Evolutionary conservation across 805 yeast genomes (phyloP), one percentile per base, ranked within the genome.

Genomic region (Pichia nanzhaoensis): DNA sequence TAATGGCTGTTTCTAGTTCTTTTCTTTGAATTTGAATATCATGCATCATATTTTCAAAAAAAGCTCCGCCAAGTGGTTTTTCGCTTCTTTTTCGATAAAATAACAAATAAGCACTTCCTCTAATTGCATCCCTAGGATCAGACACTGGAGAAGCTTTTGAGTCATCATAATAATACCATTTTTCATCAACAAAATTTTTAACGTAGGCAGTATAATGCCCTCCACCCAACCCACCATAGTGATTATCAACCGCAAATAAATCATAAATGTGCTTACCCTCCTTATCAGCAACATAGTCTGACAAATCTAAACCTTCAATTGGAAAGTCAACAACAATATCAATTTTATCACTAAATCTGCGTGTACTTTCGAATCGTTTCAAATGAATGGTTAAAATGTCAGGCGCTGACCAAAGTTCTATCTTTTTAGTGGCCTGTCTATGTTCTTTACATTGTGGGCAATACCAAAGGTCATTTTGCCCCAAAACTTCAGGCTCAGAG

Each of bases 141-240:
- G 80, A 71, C 16, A 51, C 54, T 17, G 68, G 68, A 0, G 78
- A 64, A 1, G 89, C 96, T 28, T 83, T 65, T 2, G 95, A 80
- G 60, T 91, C 99, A 59, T 91, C 90, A 61, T 74, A 91, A 59
- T 89, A 84, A 59, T 89, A 88, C 98, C 98, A 93, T 47, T 78
- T 71, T 18, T 67, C 67, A 56, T 86, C 95, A 36, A 78, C 70
- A 61, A 78, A 82, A 57, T 90, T 90, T 60, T 82, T 84, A 0
- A 77, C 96, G 56, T 80, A 83, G 0, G 98, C 85, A 1, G 99
- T 93, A 63, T 93, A 91, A 67, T 93, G 98, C 2, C 99, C 98
- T 4, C 98, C 98, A 0, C 98, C 97, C 17, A 91, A 69, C 0
- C 97, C 96, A 41, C 98, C 99, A 60, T 74, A 89, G 59, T 93